Percentiles rank a stretch among this genome's conserved stretches.
These are phyloP conservation scores for Hanseniaspora uvarum DNA, from an alignment of 1,139 yeast species.

Conservation along the genomic window DNA sequence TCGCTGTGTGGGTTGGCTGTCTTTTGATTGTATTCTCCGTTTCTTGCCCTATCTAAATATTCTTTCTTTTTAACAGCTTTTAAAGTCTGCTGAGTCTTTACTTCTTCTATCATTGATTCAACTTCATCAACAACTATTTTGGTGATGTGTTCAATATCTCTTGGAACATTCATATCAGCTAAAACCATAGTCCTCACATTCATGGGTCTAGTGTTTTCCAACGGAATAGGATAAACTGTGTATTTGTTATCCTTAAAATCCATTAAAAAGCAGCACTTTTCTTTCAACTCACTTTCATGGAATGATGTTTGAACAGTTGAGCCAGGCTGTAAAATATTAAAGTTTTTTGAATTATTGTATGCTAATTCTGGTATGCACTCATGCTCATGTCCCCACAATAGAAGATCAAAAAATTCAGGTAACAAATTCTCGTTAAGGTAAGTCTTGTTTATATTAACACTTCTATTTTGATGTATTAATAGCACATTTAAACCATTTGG, in stretches of 20 bases:
- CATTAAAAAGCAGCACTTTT: slow-evolving; percentile 64
- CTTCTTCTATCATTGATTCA: slow-evolving; percentile 53
- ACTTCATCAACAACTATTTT: slow-evolving; percentile 53
- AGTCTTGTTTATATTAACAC: slow-evolving; percentile 69
- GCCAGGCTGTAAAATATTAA: slow-evolving; percentile 84
- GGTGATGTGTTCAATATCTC: slow-evolving; percentile 53
- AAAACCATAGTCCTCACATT: slow-evolving; percentile 57
- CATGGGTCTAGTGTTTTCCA: slow-evolving; percentile 76
- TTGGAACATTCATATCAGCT: slow-evolving; percentile 49
- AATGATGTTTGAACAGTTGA: slow-evolving; percentile 89
- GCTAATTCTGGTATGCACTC: slow-evolving; percentile 74
- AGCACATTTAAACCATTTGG: slow-evolving; percentile 47
- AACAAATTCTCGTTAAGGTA: slow-evolving; percentile 75
- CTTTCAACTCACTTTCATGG: slow-evolving; percentile 71
- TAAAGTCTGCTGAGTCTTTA: slow-evolving; percentile 29
- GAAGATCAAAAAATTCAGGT: slow-evolving; percentile 70
- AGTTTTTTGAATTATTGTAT: slow-evolving; percentile 55
- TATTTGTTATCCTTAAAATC: slow-evolving; percentile 49
- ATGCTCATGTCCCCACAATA: slow-evolving; percentile 98
- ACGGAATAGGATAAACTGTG: slow-evolving; percentile 51
- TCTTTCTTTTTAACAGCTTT: slow-evolving; percentile 26
- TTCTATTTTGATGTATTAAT: slow-evolving; percentile 87
- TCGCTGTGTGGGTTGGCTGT: background rate
- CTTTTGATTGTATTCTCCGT: background rate
- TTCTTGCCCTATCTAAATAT: background rate